Percentiles rank a stretch among this genome's conserved stretches.
Evolutionary conservation across 2,329 filamentous ascomycete genomes (phyloP).

Genomic region (Epichloe festucae): DNA sequence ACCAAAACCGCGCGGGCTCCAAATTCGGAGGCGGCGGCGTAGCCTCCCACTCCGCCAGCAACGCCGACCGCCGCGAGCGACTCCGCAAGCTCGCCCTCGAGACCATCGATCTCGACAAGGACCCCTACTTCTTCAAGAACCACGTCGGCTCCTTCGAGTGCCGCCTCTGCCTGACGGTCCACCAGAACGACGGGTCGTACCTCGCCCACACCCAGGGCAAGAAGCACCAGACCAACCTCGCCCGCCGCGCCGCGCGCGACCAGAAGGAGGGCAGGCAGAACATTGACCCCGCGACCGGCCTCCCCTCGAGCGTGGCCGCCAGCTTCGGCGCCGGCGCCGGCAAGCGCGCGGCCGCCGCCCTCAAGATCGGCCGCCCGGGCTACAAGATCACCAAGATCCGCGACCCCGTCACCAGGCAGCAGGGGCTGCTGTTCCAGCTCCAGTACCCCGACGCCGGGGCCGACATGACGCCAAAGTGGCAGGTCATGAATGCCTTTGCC

Average conservation of each 20-base stretch:
- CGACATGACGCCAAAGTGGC: conserved; percentile 66
- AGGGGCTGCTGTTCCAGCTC: conserved; percentile 88
- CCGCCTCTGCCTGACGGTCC: conserved; percentile 88
- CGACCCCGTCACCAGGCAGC: conserved; percentile 77
- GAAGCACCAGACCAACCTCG: conserved; percentile 98
- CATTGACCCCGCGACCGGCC: conserved; percentile 52
- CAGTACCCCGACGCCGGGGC: conserved; percentile 83
- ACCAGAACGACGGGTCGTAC: conserved; percentile 98
- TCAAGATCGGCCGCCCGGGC: conserved; percentile 91
- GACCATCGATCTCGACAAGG: conserved; percentile 97
- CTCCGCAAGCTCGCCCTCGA: conserved; percentile 96
- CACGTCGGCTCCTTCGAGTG: conserved; percentile 98
- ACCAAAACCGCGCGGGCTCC: conserved; percentile 86
- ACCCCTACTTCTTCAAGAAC: conserved; percentile 99
- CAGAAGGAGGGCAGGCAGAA: conserved; percentile 72
- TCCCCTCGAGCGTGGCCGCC: conserved; percentile 61
- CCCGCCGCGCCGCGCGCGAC: conserved; percentile 86
- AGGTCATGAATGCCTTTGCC: conserved; percentile 96
- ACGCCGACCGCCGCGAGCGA: conserved; percentile 92
- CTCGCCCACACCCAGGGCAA: conserved; percentile 96
- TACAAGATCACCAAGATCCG: conserved; percentile 97
- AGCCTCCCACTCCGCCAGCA: conserved; percentile 83
- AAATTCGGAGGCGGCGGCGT: conserved; percentile 98
- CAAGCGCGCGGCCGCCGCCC: conserved; percentile 41
- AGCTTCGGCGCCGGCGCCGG: conserved; percentile 48